These are phyloP conservation scores for Gyrodon lividus DNA, from an alignment of 768 basidiomycete genomes.

Conservation along the genomic window DNA sequence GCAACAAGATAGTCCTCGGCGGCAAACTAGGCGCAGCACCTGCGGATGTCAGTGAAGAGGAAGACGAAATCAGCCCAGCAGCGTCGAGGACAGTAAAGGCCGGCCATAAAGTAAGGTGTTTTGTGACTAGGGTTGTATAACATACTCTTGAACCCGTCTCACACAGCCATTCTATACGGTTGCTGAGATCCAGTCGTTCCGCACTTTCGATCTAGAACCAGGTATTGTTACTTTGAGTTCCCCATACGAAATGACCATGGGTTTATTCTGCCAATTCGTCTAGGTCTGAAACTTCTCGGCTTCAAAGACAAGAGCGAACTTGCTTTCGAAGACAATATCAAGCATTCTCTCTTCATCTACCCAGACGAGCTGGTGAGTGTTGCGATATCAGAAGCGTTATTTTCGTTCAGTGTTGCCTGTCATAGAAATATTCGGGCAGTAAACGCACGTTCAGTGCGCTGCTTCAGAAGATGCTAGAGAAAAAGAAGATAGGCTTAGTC, in stretches of 20 bases:
- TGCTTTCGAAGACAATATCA: constrained; percentile 85
- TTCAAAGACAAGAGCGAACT: constrained; percentile 78
- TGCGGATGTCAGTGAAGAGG: constrained; percentile 28
- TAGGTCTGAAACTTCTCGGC: constrained; percentile 88
- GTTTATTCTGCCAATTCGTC: not conserved
- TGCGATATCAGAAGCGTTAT: not conserved
- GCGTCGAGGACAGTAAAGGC: constrained; percentile 45
- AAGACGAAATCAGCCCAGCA: constrained; percentile 39
- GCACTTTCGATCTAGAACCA: constrained; percentile 77
- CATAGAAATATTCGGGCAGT: constrained; percentile 79
- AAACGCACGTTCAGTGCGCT: constrained; percentile 90
- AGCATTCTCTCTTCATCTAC: constrained; percentile 88
- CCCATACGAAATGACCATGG: not conserved
- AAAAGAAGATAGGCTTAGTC: constrained; percentile 80
- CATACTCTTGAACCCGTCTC: constrained; percentile 3
- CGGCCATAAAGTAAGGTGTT: constrained; percentile 47
- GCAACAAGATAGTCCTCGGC: constrained; percentile 27
- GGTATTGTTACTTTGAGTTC: constrained; percentile 39
- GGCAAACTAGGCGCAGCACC: constrained; percentile 38
- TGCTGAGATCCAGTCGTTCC: constrained; percentile 80
- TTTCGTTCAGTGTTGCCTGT: not conserved
- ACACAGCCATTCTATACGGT: constrained; percentile 76
- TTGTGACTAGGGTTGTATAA: not conserved
- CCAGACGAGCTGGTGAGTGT: constrained; percentile 80
- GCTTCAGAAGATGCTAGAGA: constrained; percentile 76